Base-by-base conservation (phyloP, 2,329 filamentous ascomycete species). In the Nothomitra cinnamomea region DNA sequence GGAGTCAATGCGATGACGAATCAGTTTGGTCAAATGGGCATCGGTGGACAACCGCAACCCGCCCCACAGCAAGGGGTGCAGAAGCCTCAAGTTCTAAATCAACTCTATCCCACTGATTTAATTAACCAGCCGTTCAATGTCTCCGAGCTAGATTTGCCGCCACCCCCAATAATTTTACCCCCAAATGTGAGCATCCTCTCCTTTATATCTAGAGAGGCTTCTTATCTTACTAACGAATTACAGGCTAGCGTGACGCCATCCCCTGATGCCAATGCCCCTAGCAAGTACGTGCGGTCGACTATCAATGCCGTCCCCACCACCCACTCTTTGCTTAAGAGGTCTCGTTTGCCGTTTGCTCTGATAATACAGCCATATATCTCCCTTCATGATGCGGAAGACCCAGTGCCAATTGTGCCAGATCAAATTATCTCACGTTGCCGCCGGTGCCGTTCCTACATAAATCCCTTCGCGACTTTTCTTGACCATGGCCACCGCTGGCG, bases 401-500 rank as follows among this genome's bases (percentile, higher is more conserved):
- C 81, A 22, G 81, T 98, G 1, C 92, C 90, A 5, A 80, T 98
- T 50, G 85, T 96, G 25, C 85, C 94, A 64, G 92, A 98, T 66
- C 92, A 96, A 70, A 86, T 96, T 59, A 98, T 98, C 66, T 94
- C 90, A 55, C 83, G 92, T 63, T 98, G 92, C 74, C 80, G 92
- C 67, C 83, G 92, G 69, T 98, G 92, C 70, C 78, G 92, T 61
- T 92, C 90, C 54, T 96, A 96, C 67, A 96, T 96, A 74, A 96
- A 96, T 67, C 89, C 92, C 12, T 98, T 90, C 61, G 92, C 94
- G 56, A 87, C 87, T 48, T 98, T 98, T 71, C 73, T 98, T 57
- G 92, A 98, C 62, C 87, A 96, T 64, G 92, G 92, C 48, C 92
- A 98, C 70, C 80, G 92, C 64, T 98, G 92, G 92, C 83, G 90